Evolutionary conservation across 2,329 filamentous ascomycete genomes (phyloP).

Genomic region (Diaporthe citri): DNA sequence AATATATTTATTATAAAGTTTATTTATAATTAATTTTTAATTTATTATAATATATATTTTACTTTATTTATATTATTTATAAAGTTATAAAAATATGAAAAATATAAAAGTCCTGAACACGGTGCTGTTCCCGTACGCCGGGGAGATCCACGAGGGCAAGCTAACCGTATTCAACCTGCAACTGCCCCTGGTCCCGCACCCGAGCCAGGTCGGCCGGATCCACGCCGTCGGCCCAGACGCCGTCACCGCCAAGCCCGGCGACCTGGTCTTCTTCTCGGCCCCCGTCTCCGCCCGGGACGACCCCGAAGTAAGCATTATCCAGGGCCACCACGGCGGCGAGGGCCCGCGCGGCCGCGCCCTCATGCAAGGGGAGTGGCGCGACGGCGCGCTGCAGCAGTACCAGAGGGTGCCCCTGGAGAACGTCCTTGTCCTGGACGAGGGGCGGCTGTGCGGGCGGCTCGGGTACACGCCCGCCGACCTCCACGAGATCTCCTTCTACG

Average conservation of each 20-base stretch:
- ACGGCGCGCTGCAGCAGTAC: constrained; percentile 27
- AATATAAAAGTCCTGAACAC: neutral
- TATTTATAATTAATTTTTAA: too few relatives aligned
- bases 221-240: neutral
- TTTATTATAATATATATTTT: too few relatives aligned
- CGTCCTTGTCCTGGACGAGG: constrained; percentile 43
- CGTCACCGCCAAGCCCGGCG: neutral
- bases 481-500: constrained; percentile 45
- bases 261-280: neutral
- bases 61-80: too few relatives aligned
- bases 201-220: neutral
- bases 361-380: constrained; percentile 27
- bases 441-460: constrained; percentile 37
- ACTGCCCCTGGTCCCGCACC: neutral
- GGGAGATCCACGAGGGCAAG: neutral
- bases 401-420: constrained; percentile 44
- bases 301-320: neutral
- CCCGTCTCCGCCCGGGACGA: neutral
- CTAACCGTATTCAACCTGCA: neutral
- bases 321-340: neutral
- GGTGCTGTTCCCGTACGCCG: neutral
- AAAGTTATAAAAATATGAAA: too few relatives aligned
- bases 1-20: too few relatives aligned
- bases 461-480: constrained; percentile 53
- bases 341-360: neutral